Base-by-base conservation (phyloP, 208 protist genomes). In the Trypanosoma platydactyli region DNA sequence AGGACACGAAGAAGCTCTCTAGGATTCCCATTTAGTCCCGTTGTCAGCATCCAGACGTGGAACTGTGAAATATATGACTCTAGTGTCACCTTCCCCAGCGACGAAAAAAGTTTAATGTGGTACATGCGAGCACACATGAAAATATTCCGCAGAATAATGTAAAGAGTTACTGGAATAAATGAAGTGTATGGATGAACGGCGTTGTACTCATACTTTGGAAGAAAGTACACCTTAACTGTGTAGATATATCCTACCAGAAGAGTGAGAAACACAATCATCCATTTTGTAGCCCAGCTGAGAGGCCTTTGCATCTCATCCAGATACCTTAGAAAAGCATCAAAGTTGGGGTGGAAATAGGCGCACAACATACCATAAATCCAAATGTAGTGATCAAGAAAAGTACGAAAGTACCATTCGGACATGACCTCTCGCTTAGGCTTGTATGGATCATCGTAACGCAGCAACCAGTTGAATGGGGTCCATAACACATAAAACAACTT, bases 51-150 rank as follows among this genome's bases (percentile, higher is more conserved):
- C 72, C 82, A 88, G 22, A 90, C 73, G 71, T 90, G 84, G 50
- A 82, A 86, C 63, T 90, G 84, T 51, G 68, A 64, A 27, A 97
- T 63, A 76, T 96, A 97, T n/a, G 86, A 88, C 77, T 97, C 92
- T 24, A 97, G 72, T 16, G 90, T 91, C 53, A 95, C 85, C 41
- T 77, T 79, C 4, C 92, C 92, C 9, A 88, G 35, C 30, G 62
- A 82, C 12, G 71, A 52, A 56, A 91, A 88, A 27, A 94, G 51
- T 18, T 25, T 48, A 35, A 84, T 41, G 69, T 89, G 79, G 54
- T 80, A 76, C 20, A 58, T 29, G 20, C 87, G 68, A n/a, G 74
- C 45, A 7, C 38, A 13, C 12, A 57, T 64, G 16, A 62, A 83
- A 18, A 91, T 24, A 70, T 95, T 95, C 16, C 92, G 80, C 40